Evolutionary conservation across 2,329 filamentous ascomycete genomes (phyloP), one percentile per base, ranked within the genome.

Genomic region (Torrubiella hemipterigena): DNA sequence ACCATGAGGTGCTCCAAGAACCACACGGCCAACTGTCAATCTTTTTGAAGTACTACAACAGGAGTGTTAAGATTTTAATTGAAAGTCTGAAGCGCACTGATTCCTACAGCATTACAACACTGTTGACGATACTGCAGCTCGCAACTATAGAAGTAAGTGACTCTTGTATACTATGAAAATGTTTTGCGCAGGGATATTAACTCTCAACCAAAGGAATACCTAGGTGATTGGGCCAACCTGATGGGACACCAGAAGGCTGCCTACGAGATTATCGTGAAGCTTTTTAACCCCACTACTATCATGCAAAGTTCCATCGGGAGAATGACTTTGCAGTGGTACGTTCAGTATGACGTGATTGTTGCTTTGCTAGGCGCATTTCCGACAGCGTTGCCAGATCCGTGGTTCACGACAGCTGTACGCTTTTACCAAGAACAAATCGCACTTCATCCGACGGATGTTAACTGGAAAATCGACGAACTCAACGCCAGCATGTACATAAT

Each of bases 141-240:
- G 86, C 87, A 33, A 93, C 84, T 4, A 91, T 95, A 34, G 91
- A 98, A 72, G 86, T 93, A 65, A 48, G 62, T 40, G 3, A 20
- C 8, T 6, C 14, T 3, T 2, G 16, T 20, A 10, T 8, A n/a
- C 8, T 17, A 9, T 13, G 6, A 21, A 17, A 2, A 9, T 16
- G 5, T 14, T 12, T n/a, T n/a, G n/a, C n/a, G 11, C 9, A 5
- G 11, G 15, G 15, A 29, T 17, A 17, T 4, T 6, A 7, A 5
- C 12, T 10, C 22, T 24, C 9, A 24, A 24, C 31, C 19, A 27
- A 46, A 94, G 85, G 91, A 96, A 57, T 93, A 86, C 46, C 67
- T 96, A 27, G 91, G 91, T 10, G 91, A 98, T 50, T 96, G 86
- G 86, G 75, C 93, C 32, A 95, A 93, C 46, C 65, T 96, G 12